These are phyloP conservation scores for Elongisporangium prolatum DNA, from an alignment of 352 stramenopile genomes.

Conservation along the genomic window DNA sequence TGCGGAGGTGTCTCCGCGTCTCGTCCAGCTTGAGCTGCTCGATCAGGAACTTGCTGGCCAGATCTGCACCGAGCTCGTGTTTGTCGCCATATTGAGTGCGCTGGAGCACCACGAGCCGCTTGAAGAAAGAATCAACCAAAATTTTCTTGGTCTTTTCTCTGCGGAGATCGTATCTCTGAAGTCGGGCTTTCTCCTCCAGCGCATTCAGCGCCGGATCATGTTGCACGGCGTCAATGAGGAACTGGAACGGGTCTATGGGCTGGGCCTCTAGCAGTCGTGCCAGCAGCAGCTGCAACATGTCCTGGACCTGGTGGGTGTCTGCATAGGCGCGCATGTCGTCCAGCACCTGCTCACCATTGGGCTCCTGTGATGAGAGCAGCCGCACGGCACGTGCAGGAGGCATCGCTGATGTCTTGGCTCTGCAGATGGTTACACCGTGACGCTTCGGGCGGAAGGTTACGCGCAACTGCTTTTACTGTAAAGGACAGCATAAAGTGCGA, in stretches of 20 bases:
- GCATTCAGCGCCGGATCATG: slow-evolving; percentile 48
- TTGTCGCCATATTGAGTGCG: slow-evolving; percentile 36
- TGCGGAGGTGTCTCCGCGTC: slow-evolving; percentile 33
- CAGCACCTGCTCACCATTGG: slow-evolving; percentile 27
- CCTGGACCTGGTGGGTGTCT: slow-evolving; percentile 49
- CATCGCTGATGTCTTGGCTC: slow-evolving; percentile 3
- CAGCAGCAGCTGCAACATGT: slow-evolving; percentile 61
- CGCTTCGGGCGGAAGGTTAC: background rate
- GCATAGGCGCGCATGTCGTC: slow-evolving; percentile 60
- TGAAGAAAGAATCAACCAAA: slow-evolving; percentile 46
- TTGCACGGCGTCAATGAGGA: slow-evolving; percentile 53
- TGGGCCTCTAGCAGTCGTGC: slow-evolving; percentile 51
- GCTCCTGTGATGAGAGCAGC: slow-evolving; percentile 21
- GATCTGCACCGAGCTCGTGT: slow-evolving; percentile 17
- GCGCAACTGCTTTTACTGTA: background rate
- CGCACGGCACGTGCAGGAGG: slow-evolving; percentile 30
- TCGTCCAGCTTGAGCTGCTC: slow-evolving; percentile 42
- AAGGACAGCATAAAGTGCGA: background rate
- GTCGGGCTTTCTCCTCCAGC: slow-evolving; percentile 34
- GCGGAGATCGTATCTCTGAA: slow-evolving; percentile 51
- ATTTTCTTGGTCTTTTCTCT: slow-evolving; percentile 57
- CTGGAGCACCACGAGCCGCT: slow-evolving; percentile 47
- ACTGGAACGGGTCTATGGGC: slow-evolving; percentile 61
- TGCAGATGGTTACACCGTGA: background rate
- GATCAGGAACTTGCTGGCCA: slow-evolving; percentile 41